Evolutionary conservation across 768 basidiomycete genomes (phyloP).

Genomic region (Trametes maxima): DNA sequence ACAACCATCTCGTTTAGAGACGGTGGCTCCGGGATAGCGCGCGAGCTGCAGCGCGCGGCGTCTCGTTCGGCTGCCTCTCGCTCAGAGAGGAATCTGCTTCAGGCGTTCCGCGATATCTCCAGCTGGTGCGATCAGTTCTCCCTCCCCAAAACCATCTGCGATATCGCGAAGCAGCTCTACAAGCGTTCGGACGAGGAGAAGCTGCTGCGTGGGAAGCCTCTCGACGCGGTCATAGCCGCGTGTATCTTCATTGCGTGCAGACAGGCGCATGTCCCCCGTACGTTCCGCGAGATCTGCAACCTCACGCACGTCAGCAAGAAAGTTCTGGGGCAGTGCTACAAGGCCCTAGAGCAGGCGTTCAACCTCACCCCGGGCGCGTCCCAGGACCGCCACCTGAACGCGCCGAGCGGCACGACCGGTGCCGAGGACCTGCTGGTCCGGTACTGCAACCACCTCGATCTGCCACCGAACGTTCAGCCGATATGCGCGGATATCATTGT

Average conservation of each 20-base stretch:
- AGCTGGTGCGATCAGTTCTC: constrained; percentile 97
- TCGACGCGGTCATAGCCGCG: constrained; percentile 93
- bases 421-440: constrained; percentile 90
- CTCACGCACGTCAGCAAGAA: constrained; percentile 95
- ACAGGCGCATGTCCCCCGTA: constrained; percentile 92
- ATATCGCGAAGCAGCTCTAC: constrained; percentile 96
- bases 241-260: constrained; percentile 98
- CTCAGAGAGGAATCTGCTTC: constrained; percentile 81
- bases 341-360: constrained; percentile 85
- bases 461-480: constrained; percentile 79
- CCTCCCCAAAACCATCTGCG: constrained; percentile 89
- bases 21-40: constrained; percentile 90
- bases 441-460: constrained; percentile 90
- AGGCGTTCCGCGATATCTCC: constrained; percentile 89
- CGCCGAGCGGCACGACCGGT: constrained; percentile 57
- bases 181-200: constrained; percentile 97
- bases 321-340: constrained; percentile 91
- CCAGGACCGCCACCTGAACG: constrained; percentile 41
- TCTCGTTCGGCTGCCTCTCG: constrained; percentile 78
- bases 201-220: constrained; percentile 85
- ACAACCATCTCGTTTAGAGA: constrained; percentile 96
- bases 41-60: constrained; percentile 91
- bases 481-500: constrained; percentile 84
- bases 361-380: constrained; percentile 84
- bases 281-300: constrained; percentile 95